Base-by-base conservation (phyloP, 352 stramenopile species). In the Phytophthora agathidicida region DNA sequence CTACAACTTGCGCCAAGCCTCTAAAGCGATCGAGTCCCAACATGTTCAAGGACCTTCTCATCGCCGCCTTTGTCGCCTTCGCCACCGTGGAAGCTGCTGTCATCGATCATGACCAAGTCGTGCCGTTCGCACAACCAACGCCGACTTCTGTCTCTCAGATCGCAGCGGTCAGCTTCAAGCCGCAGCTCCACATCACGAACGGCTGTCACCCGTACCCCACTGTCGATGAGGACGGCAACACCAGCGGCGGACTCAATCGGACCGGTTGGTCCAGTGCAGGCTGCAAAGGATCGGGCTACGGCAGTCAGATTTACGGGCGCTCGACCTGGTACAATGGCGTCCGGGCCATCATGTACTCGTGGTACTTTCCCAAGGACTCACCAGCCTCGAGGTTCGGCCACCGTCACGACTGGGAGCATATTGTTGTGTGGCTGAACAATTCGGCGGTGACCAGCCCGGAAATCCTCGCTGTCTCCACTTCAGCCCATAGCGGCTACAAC, bases 111-210 rank as follows among this genome's bases (percentile, higher is more conserved):
- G n/a, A n/a, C n/a, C n/a, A n/a, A n/a, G n/a, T n/a, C n/a, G n/a
- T 27, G 23, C 54, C 41, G 19, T 33, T 44, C 26, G 49, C 32
- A 2, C 46, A 53, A n/a, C 46, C 46, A 19, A 54, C 45, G 24
- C 30, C 31, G 9, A 53, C 45, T 1, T 42, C 45, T 22, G 10
- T 23, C 20, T 42, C 45, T 2, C 45, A 53, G 22, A 33, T 17
- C 9, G 39, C 39, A 2, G 39, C 14, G 3, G 14, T 35, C 14
- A 47, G 35, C 1, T 47, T 47, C 24, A 47, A 47, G 5, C 39
- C 39, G 14, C 39, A 47, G 23, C 23, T 47, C 24, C 39, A 47
- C 39, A 35, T 47, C 39, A 35, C 39, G 14, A 47, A 33, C 39
- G 39, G 39, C 14, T 47, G 39, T 9, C 39, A 47, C n/a, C 39